Evolutionary conservation across 192 early-diverging fungal genomes (phyloP).

Genomic region (Lobosporangium transversale): DNA sequence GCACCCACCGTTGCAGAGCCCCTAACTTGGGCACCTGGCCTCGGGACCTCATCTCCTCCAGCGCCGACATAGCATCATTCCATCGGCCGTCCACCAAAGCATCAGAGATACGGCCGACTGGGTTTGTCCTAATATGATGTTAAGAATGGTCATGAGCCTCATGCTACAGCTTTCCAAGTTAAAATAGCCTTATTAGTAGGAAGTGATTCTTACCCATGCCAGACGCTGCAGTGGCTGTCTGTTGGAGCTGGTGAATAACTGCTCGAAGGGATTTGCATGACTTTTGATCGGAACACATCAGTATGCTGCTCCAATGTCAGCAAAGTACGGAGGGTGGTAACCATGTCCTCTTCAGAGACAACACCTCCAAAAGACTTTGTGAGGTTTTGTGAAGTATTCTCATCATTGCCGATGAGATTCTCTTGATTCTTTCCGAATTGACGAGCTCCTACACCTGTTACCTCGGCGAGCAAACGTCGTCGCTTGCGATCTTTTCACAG

Average conservation of each 20-base stretch:
- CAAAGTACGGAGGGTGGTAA: conserved; percentile 60
- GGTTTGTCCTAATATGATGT: conserved; percentile 54
- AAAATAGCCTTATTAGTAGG: neutral
- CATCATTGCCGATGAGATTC: conserved; percentile 1
- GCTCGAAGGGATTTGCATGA: conserved; percentile 63
- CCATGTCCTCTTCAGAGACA: conserved; percentile 57
- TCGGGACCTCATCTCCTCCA: conserved; percentile 64
- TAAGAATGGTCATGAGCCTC: too few relatives aligned
- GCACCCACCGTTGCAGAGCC: conserved; percentile 72
- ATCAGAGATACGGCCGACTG: conserved; percentile 61
- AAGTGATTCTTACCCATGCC: conserved; percentile 42
- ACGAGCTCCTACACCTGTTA: conserved; percentile 7
- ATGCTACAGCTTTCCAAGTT: too few relatives aligned
- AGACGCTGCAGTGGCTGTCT: conserved; percentile 51
- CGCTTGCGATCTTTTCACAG: conserved; percentile 65
- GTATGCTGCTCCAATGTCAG: conserved; percentile 54
- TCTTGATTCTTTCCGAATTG: conserved; percentile 32
- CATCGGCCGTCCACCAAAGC: conserved; percentile 64
- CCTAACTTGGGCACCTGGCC: conserved; percentile 65
- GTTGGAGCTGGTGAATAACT: conserved; percentile 59
- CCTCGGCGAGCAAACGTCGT: conserved; percentile 60
- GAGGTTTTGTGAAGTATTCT: neutral
- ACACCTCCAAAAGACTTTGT: conserved; percentile 19
- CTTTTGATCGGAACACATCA: conserved; percentile 59
- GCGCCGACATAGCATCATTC: conserved; percentile 60